Percentiles rank a stretch among this genome's conserved stretches.
phyloP scores from a whole-genome alignment of 2,329 filamentous ascomycete genomes.

The Neurospora sp. region DNA sequence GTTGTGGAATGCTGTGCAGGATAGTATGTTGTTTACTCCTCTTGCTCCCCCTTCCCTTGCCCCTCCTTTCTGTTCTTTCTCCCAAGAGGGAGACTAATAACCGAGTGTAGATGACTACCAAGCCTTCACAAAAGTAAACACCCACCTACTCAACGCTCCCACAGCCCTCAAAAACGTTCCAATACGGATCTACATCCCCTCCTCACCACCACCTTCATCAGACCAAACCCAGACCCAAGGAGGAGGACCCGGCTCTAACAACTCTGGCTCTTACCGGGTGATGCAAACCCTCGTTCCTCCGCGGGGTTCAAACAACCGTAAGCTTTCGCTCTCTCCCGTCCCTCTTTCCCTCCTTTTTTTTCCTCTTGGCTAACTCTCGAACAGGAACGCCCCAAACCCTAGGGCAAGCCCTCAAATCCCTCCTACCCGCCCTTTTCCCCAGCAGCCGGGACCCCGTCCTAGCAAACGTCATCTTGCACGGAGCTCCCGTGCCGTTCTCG shows the following conservation, averaged over 20 bases:
- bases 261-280: slow-evolving; percentile 47
- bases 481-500: slow-evolving; percentile 68
- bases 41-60: not conserved
- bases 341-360: not conserved
- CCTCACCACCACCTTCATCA: slow-evolving; percentile 45
- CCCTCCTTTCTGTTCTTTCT: not conserved
- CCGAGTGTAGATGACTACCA: slow-evolving; percentile 54
- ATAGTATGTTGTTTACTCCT: slow-evolving; percentile 41
- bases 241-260: slow-evolving; percentile 29
- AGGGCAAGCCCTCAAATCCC: slow-evolving; percentile 63
- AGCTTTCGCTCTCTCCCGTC: slow-evolving; percentile 6
- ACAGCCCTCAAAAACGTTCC: slow-evolving; percentile 74
- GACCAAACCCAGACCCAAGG: slow-evolving; percentile 3
- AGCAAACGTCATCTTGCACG: slow-evolving; percentile 78
- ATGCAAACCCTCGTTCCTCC: slow-evolving; percentile 66
- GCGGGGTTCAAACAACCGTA: slow-evolving; percentile 24
- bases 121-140: slow-evolving; percentile 65
- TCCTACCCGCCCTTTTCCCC: slow-evolving; percentile 77
- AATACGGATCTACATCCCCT: slow-evolving; percentile 74
- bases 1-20: slow-evolving; percentile 71
- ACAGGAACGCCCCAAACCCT: slow-evolving; percentile 38
- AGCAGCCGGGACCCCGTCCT: slow-evolving; percentile 75
- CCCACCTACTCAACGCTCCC: slow-evolving; percentile 65
- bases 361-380: slow-evolving; percentile 28
- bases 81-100: slow-evolving; percentile 5